Conservation (phyloP, 495 filamentous ascomycete species). For the Apiosordaria backusii region DNA sequence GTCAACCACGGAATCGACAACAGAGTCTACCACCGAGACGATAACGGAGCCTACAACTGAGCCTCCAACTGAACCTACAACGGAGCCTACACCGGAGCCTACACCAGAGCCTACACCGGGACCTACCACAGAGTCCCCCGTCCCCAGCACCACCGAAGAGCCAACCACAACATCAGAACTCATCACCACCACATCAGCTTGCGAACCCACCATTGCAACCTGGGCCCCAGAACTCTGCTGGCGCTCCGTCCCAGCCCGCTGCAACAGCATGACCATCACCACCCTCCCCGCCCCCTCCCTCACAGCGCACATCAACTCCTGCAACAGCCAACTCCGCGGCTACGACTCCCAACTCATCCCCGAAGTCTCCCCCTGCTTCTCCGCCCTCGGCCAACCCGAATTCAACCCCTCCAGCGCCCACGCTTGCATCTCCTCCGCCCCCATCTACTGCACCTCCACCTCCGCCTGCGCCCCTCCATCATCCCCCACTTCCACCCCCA, state of each 20-base stretch:
- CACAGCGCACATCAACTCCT: neutral
- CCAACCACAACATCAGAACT: neutral
- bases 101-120: no score
- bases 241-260: slow-evolving; percentile 3
- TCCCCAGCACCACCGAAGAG: no score
- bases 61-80: no score
- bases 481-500: neutral
- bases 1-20: no score
- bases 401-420: neutral
- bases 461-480: neutral
- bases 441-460: neutral
- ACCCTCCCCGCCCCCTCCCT: neutral
- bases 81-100: no score
- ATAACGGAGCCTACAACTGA: no score
- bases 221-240: slow-evolving; percentile 8
- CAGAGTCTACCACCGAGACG: no score
- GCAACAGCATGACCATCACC: slow-evolving; percentile 5
- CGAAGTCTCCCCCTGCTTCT: neutral
- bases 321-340: neutral
- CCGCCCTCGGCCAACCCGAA: neutral
- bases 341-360: neutral
- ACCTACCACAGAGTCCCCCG: no score
- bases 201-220: slow-evolving; percentile 1
- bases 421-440: neutral
- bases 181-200: neutral